Evolutionary conservation across 345 rosid genomes (phyloP).

Genomic region (Microcos paniculata): DNA sequence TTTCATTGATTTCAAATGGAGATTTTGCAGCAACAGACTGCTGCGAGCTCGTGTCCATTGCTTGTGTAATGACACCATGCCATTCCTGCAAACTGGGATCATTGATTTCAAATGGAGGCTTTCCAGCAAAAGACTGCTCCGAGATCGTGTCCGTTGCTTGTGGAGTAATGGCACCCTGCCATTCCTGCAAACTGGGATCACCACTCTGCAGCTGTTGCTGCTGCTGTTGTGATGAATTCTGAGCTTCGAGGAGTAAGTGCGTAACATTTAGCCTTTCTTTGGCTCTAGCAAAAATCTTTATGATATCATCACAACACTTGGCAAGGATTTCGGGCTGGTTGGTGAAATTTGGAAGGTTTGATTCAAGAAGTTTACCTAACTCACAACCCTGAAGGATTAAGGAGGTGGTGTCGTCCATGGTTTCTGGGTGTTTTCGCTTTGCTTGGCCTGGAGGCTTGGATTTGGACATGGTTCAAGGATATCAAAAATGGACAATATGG

Average conservation of each 20-base stretch:
- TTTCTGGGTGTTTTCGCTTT: neutral
- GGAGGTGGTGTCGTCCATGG: neutral
- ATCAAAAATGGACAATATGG: neutral
- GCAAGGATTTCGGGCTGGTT: slow-evolving; percentile 5
- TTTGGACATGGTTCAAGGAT: neutral
- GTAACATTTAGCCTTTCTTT: neutral
- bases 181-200: slow-evolving; percentile 3
- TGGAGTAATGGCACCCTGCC: neutral
- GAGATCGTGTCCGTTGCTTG: slow-evolving; percentile 5
- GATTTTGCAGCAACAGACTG: neutral
- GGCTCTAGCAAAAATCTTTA: neutral
- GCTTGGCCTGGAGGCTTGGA: neutral
- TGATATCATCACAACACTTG: slow-evolving; percentile 7
- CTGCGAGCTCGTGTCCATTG: neutral
- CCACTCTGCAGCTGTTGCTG: no score
- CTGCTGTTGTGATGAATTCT: neutral
- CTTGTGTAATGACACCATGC: slow-evolving; percentile 4
- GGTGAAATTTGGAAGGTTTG: slow-evolving; percentile 1
- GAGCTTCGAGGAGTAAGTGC: neutral
- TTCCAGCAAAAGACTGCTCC: neutral
- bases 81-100: neutral
- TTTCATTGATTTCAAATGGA: neutral
- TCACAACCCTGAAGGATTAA: slow-evolving; percentile 4
- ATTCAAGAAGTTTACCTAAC: slow-evolving; percentile 9
- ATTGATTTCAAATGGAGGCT: neutral